phyloP scores from a whole-genome alignment of 441 rosid species.

The Rhodomyrtus psidioides region DNA sequence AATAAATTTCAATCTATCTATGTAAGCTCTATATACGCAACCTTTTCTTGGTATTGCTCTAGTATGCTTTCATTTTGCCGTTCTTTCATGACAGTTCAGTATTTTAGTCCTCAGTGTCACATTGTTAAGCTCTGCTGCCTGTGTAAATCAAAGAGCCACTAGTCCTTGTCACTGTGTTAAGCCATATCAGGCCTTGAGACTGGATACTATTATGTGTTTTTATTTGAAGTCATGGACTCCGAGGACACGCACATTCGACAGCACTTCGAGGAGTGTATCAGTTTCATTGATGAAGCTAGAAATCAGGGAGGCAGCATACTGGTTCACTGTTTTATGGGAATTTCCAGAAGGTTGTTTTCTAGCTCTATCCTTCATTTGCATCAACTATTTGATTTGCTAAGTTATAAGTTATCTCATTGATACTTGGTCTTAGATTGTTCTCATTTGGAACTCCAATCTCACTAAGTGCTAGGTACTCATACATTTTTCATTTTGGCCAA shows the following conservation, averaged over 20 bases:
- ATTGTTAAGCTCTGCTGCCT: not conserved
- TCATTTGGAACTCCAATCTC: not conserved
- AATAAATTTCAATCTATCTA: not conserved
- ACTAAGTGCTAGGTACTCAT: not conserved
- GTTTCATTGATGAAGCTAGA: slow-evolving; percentile 67
- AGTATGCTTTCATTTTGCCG: not conserved
- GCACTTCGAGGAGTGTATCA: slow-evolving; percentile 59
- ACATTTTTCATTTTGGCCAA: not conserved
- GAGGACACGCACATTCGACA: slow-evolving; percentile 46
- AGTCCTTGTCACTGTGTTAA: not conserved
- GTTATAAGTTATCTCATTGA: not conserved
- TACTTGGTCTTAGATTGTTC: not conserved
- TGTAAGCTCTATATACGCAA: not conserved
- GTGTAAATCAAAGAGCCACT: not conserved
- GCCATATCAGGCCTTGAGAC: not conserved
- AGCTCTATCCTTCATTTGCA: not conserved
- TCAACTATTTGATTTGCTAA: not conserved
- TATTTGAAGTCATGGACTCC: slow-evolving; percentile 44
- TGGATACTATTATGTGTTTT: not conserved
- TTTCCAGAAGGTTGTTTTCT: slow-evolving; percentile 58
- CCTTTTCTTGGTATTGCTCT: not conserved
- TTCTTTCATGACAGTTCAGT: not conserved
- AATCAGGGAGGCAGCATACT: slow-evolving; percentile 51
- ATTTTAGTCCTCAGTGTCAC: not conserved
- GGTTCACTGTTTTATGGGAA: slow-evolving; percentile 78